These are phyloP conservation scores for Ambrosia trifida DNA, from an alignment of 129 eudicot species.

Conservation along the genomic window DNA sequence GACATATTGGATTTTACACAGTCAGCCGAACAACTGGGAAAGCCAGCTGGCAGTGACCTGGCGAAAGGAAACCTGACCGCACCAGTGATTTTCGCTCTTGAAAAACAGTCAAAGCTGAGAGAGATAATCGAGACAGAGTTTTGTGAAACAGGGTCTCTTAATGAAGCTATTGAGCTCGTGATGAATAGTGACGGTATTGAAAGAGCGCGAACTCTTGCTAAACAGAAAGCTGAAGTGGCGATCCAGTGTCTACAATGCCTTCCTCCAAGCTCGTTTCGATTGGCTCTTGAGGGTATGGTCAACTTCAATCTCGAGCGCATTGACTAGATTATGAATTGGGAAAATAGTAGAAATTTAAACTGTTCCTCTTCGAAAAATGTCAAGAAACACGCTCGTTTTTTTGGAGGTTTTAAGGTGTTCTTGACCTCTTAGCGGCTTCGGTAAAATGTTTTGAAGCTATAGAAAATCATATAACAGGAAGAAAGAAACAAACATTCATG, in stretches of 20 bases:
- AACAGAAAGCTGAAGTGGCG: conserved; percentile 73
- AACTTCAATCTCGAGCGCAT: conserved; percentile 76
- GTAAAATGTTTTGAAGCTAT: conserved; percentile 28
- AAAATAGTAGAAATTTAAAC: no score
- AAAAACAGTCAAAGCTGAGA: conserved; percentile 56
- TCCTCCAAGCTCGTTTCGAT: conserved; percentile 63
- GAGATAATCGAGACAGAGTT: conserved; percentile 89
- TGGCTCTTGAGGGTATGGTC: conserved; percentile 80
- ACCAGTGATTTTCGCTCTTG: conserved; percentile 83
- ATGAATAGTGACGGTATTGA: conserved; percentile 74
- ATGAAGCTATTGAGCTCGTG: conserved; percentile 69
- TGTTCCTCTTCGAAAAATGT: background rate
- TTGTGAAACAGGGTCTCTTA: conserved; percentile 67
- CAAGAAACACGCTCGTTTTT: conserved; percentile 24
- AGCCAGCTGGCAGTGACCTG: conserved; percentile 91
- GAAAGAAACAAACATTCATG: conserved; percentile 37
- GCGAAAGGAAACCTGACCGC: conserved; percentile 92
- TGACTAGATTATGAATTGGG: conserved; percentile 31
- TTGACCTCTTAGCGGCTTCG: background rate
- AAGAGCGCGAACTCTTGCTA: conserved; percentile 59
- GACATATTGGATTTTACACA: conserved; percentile 95
- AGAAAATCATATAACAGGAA: conserved; percentile 38
- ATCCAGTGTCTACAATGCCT: conserved; percentile 66
- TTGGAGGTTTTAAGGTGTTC: conserved; percentile 22
- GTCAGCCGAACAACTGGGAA: conserved; percentile 86